These are phyloP conservation scores for Scytalidium lignicola DNA, from an alignment of 2,329 filamentous ascomycete species.

Conservation along the genomic window DNA sequence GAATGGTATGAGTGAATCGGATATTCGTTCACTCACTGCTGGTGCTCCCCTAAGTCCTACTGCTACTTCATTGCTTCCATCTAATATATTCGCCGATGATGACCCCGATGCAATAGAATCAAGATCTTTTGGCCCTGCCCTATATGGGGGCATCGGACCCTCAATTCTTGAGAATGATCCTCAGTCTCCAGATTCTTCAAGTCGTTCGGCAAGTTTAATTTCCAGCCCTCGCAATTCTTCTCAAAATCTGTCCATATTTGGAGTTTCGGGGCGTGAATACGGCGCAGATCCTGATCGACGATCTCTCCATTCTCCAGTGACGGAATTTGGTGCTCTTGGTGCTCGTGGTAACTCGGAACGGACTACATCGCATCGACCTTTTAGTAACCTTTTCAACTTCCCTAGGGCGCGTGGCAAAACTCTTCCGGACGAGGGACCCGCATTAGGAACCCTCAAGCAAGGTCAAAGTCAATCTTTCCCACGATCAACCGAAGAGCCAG, in stretches of 20 bases:
- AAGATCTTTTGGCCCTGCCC: constrained; percentile 20
- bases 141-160: constrained; percentile 33
- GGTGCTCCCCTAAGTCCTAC: constrained; percentile 73
- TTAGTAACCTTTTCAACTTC: constrained; percentile 51
- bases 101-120: constrained; percentile 33
- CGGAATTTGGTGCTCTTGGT: constrained; percentile 24
- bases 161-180: constrained; percentile 38
- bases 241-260: constrained; percentile 51
- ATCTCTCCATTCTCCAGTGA: constrained; percentile 21
- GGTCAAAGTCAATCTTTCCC: constrained; percentile 77
- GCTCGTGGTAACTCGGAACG: constrained; percentile 26
- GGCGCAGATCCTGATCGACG: constrained; percentile 18
- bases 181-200: constrained; percentile 58
- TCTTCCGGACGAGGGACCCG: constrained; percentile 54
- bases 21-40: constrained; percentile 54
- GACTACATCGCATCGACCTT: constrained; percentile 40
- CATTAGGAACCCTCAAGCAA: constrained; percentile 63
- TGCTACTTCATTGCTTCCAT: constrained; percentile 68
- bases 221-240: constrained; percentile 59
- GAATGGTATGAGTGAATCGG: constrained; percentile 52
- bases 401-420: constrained; percentile 59
- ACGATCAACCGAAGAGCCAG: constrained; percentile 51
- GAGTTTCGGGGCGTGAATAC: constrained; percentile 20
- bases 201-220: constrained; percentile 49
- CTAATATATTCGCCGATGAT: constrained; percentile 58